These are phyloP conservation scores for Nitzschia palea DNA, from an alignment of 108 stramenopile genomes.

Conservation along the genomic window DNA sequence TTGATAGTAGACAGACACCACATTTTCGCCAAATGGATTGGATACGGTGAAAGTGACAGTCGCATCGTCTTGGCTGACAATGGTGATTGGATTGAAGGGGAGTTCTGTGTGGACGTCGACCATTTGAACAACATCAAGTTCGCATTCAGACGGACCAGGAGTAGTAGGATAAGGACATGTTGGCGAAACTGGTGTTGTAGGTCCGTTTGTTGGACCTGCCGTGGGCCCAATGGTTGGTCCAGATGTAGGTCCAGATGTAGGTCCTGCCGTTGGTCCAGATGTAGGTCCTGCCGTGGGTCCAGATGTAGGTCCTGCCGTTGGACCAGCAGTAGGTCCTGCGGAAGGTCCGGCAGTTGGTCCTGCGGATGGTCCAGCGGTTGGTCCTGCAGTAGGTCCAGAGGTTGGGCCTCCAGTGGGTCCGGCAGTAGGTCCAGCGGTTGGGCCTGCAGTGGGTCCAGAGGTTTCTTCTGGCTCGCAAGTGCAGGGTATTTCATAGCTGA, in stretches of 20 bases:
- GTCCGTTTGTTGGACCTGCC: constrained; percentile 4
- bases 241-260: constrained; percentile 10
- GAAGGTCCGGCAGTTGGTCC: too few relatives aligned
- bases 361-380: constrained; percentile 9
- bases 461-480: not conserved
- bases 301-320: not conserved
- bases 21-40: too few relatives aligned
- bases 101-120: too few relatives aligned
- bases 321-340: not conserved
- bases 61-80: too few relatives aligned
- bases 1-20: too few relatives aligned
- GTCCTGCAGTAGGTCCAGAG: constrained; percentile 8
- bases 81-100: too few relatives aligned
- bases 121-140: too few relatives aligned
- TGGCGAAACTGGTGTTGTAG: not conserved
- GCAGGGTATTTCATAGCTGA: not conserved
- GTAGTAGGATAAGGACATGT: too few relatives aligned
- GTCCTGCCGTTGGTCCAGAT: not conserved
- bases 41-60: too few relatives aligned
- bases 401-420: constrained; percentile 12
- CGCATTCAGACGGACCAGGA: too few relatives aligned
- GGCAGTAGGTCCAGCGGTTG: not conserved
- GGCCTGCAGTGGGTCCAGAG: constrained; percentile 10
- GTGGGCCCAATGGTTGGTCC: constrained; percentile 10
- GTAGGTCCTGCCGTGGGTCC: constrained; percentile 8